Base-by-base conservation (phyloP, 169 alveolate species). In the Eimeria nieschulzi region DNA sequence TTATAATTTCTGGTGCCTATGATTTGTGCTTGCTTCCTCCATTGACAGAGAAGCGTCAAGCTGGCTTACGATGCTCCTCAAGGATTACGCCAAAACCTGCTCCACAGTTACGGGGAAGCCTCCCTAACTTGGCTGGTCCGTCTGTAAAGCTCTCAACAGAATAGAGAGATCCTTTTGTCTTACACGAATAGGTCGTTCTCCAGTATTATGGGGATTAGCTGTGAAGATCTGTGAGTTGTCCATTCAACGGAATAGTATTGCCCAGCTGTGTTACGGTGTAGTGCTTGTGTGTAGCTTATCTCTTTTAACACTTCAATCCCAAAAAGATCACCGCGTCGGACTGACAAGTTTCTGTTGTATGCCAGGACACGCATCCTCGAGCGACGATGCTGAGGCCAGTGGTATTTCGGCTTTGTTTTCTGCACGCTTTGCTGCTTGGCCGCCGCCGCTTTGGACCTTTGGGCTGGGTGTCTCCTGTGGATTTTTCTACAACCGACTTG, bases 391-490 rank as follows among this genome's bases (percentile, higher is more conserved):
- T 98, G 98, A 96, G 98, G 92, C 96, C 97, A 87, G 95, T 98
- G 85, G 97, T 97, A 19, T 98, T 96, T 92, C 97, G 98, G 78
- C 95, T 97, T 80, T 98, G 99, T 92, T 97, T 97, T 97, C 94
- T 98, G 75, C 99, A 98, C 92, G 98, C 99, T 68, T 95, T 97
- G 88, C 98, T 98, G 61, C 97, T 97, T 84, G 99, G 98, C 96
- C 95, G 99, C 63, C 95, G 99, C 93, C 97, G 97, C 90, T 98
- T 97, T 96, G 99, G 99, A 21, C 98, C 99, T 26, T 95, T 98
- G 84, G 99, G 99, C n/a, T 98, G 99, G 98, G 97, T 98, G 95
- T 97, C 97, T 86, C 99, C 99, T 63, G 98, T 98, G 93, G 99
- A 98, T 91, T 98, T 98, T 95, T 97, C 98, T 79, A 97, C 96